A percentile compares a stretch with the other conserved stretches of the same genome.
Conservation (phyloP, 225 moss, liverwort and hornwort genomes). For the Bryum argenteum region DNA sequence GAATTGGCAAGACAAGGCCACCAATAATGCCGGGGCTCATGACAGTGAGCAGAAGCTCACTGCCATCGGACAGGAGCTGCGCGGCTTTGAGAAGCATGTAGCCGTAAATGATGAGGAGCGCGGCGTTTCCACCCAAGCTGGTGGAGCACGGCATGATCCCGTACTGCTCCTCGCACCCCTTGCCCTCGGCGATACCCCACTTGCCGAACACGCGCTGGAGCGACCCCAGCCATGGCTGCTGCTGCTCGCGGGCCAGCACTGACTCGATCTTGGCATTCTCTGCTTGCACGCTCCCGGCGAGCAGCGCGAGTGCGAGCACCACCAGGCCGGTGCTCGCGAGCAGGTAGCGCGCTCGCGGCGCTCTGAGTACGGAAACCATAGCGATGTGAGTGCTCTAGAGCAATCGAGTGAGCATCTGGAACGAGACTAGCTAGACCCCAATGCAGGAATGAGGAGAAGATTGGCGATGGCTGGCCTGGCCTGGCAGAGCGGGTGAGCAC, state of each 20-base stretch:
- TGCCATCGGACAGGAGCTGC: slow-evolving; percentile 71
- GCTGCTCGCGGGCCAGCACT: slow-evolving; percentile 21
- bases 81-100: slow-evolving; percentile 71
- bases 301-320: not conserved
- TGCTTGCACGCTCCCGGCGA: not conserved
- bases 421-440: too few relatives aligned
- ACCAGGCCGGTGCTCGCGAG: not conserved
- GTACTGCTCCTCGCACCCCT: slow-evolving; percentile 87
- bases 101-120: slow-evolving; percentile 66
- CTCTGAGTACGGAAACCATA: not conserved
- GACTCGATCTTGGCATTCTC: slow-evolving; percentile 22
- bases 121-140: slow-evolving; percentile 70
- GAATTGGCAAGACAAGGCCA: slow-evolving; percentile 87
- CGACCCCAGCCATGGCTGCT: slow-evolving; percentile 39
- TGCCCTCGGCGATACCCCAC: slow-evolving; percentile 33
- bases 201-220: slow-evolving; percentile 28
- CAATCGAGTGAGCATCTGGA: not conserved
- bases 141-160: slow-evolving; percentile 88
- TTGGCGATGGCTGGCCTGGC: too few relatives aligned
- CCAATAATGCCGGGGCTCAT: slow-evolving; percentile 78
- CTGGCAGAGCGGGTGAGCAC: too few relatives aligned
- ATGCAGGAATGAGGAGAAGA: too few relatives aligned
- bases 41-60: slow-evolving; percentile 82
- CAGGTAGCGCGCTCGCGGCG: not conserved
- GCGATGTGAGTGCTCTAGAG: not conserved